A percentile compares a stretch with the other conserved stretches of the same genome.
Evolutionary conservation across 805 yeast genomes (phyloP).

Genomic region (Hanseniaspora mollemarum): DNA sequence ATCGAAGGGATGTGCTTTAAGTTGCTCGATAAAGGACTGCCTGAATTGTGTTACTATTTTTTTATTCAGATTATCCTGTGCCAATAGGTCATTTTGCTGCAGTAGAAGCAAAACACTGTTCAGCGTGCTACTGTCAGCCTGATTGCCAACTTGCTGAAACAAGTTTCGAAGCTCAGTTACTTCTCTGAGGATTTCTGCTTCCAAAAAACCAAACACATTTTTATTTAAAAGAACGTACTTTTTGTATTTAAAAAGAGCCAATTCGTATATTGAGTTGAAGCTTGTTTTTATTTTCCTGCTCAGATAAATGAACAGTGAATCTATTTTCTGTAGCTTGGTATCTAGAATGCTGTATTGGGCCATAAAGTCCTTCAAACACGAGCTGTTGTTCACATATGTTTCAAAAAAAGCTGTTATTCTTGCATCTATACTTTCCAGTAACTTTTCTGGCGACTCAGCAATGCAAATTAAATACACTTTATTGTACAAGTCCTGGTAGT

Average conservation of each 20-base stretch:
- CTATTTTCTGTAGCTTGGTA: background rate
- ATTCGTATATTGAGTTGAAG: background rate
- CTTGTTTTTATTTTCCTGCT: background rate
- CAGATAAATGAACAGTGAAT: background rate
- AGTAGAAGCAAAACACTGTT: background rate
- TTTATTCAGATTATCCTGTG: background rate
- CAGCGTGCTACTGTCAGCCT: background rate
- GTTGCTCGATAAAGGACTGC: background rate
- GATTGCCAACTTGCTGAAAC: background rate
- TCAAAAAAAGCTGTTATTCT: background rate
- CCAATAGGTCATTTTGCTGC: background rate
- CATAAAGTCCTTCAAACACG: background rate
- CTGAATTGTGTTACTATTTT: background rate
- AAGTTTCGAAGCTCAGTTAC: background rate
- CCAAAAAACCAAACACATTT: background rate
- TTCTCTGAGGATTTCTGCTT: background rate
- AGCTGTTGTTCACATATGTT: background rate
- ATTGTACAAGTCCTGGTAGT: constrained; percentile 4
- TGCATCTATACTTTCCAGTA: background rate
- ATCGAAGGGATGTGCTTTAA: background rate
- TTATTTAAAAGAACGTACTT: background rate
- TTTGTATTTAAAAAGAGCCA: background rate
- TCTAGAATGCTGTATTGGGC: background rate
- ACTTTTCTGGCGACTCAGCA: background rate
- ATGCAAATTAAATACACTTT: constrained; percentile 12